Percentiles rank a stretch among this genome's conserved stretches.
phyloP scores from a whole-genome alignment of 495 filamentous ascomycete genomes.

The Tuber melanosporum region DNA sequence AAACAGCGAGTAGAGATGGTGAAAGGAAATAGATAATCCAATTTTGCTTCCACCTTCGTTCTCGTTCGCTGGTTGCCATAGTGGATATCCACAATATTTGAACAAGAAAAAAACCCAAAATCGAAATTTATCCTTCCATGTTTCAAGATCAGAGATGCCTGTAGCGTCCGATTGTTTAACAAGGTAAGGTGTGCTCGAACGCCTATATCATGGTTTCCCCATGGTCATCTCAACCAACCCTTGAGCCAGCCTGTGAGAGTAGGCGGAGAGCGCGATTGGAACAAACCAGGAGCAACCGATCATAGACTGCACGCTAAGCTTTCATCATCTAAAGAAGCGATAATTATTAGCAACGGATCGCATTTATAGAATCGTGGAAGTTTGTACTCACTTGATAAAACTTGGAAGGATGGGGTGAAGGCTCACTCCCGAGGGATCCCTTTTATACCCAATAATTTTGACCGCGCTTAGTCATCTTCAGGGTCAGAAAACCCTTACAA shows the following conservation, averaged over 20 bases:
- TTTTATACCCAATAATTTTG: constrained; percentile 9
- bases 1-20: background rate
- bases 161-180: constrained; percentile 92
- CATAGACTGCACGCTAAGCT: constrained; percentile 91
- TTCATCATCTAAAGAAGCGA: constrained; percentile 80
- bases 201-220: constrained; percentile 84
- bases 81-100: background rate
- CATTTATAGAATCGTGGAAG: background rate
- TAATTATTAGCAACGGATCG: constrained; percentile 45
- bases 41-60: background rate
- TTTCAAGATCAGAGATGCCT: constrained; percentile 85
- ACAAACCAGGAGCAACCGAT: constrained; percentile 57
- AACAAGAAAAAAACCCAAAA: background rate
- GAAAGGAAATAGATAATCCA: constrained; percentile 8
- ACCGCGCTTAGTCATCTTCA: constrained; percentile 18
- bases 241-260: constrained; percentile 70
- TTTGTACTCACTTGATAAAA: constrained; percentile 76
- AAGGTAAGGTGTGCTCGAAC: constrained; percentile 97
- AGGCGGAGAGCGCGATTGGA: constrained; percentile 59
- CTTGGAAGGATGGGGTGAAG: constrained; percentile 90
- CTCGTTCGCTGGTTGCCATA: background rate
- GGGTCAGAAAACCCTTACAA: background rate
- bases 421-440: constrained; percentile 39
- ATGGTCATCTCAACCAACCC: constrained; percentile 66
- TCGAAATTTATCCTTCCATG: constrained; percentile 47